Base-by-base conservation (phyloP, 1,139 yeast genomes). In the Debaryomyces psychrophilus region DNA sequence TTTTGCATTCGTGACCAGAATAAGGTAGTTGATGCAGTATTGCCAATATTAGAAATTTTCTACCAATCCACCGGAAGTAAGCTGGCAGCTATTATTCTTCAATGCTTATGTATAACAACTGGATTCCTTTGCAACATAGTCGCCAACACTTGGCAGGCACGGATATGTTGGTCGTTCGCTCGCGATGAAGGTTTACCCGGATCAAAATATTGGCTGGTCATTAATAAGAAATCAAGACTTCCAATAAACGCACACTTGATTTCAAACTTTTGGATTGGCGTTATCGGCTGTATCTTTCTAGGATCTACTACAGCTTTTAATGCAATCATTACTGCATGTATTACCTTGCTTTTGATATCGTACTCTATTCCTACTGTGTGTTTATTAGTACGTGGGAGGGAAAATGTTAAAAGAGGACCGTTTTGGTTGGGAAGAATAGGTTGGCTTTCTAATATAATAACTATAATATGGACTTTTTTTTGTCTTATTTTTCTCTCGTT, bases 121-220 rank as follows among this genome's bases (percentile, higher is more conserved):
- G 85, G 87, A 2, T 70, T 80, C 57, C 89, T 90, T 33, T 85
- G 90, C 62, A 82, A 82, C 49, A 82, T 85, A 51, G 78, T 87
- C 6, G 77, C 85, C 47, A 90, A 85, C 58, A 85, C 92, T 3
- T 83, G 90, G 88, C 87, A 82, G 67, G 84, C 89, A 38, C 73
- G 90, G 61, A 68, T 85, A 54, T 79, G 87, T 57, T 86, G 92
- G 92, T 83, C 90, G 7, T 87, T 85, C 61, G 76, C 90, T 14
- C 80, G 92, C 64, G 92, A 86, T 66, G 67, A 69, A 39, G 77
- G 77, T 1, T 62, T 73, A 47, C 74, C 75, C 2, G 71, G 68
- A 4, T 69, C 76, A 4, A 53, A 59, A 37, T 65, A 60, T 47
- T 71, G 69, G 72, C 51, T 68, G 4, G 48, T 61, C 43, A 62